phyloP scores from a whole-genome alignment of 164 flowering plant species.

The Sedum album region DNA sequence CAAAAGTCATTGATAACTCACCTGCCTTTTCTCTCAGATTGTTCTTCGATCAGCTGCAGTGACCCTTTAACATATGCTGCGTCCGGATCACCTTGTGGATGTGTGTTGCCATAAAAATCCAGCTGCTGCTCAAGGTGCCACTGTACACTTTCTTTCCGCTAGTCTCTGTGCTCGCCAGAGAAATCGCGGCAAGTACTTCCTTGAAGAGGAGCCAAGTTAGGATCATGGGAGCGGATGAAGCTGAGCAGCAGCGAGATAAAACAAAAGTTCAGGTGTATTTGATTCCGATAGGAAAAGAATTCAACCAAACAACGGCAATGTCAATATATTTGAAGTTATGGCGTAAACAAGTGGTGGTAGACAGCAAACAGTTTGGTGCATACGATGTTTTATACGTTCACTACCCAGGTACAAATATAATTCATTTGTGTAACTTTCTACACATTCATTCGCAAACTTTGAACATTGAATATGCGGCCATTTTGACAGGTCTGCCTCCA shows the following conservation, averaged over 20 bases:
- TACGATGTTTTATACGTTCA: neutral
- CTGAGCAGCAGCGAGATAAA: conserved; percentile 2
- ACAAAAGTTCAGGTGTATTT: conserved; percentile 3
- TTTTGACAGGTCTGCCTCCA: conserved; percentile 3
- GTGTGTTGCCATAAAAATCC: neutral
- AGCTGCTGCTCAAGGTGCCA: neutral
- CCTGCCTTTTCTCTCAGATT: neutral
- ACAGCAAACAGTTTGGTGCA: conserved; percentile 4
- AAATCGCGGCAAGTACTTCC: neutral
- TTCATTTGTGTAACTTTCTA: neutral
- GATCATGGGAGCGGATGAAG: conserved; percentile 2
- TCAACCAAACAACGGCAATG: neutral
- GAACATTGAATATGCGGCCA: neutral
- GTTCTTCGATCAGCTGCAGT: conserved; percentile 3
- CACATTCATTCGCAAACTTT: neutral
- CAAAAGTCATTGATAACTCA: neutral
- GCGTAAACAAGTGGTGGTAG: neutral
- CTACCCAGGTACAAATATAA: neutral
- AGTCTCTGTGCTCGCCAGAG: neutral
- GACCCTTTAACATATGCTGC: neutral
- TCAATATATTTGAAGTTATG: neutral
- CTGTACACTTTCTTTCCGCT: conserved; percentile 1
- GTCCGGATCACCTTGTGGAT: conserved; percentile 3
- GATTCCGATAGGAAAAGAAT: conserved; percentile 1
- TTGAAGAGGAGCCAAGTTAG: neutral